Evolutionary conservation across 257 asterid species (phyloP), one percentile per base, ranked within the genome.

Genomic region (Solanum habrochaites): DNA sequence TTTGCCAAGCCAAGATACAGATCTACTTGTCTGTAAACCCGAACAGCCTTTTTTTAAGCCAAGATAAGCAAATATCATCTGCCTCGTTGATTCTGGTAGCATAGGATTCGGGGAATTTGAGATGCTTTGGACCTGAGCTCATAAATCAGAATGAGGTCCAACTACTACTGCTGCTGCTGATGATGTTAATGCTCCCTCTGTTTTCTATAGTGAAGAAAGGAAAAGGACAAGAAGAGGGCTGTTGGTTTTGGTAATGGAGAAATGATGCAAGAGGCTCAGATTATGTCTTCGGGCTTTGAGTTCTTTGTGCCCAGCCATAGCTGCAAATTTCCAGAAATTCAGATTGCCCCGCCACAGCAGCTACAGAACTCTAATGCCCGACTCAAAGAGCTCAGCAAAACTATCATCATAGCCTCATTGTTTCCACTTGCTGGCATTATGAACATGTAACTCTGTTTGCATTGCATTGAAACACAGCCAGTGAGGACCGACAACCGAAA

Each of bases 251-350:
- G 23, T n/a, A n/a, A 42, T 42, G 35, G 14, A 13, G 83, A n/a
- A 77, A 77, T 25, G 39, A 77, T 42, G 83, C 62, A 42, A n/a
- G 69, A 86, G 84, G 88, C 88, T 52, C 74, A 86, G 88, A 37
- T 47, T 77, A 42, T 42, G 83, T n/a, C 47, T 12, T n/a, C 39
- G 83, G 60, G 39, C 39, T 13, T 77, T 77, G 83, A 75, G n/a
- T 75, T 75, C 60, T 75, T 42, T 12, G n/a, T 31, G 31, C 37
- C 37, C 37, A 13, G 60, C 39, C 83, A 77, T 25, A 16, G 83
- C 83, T 42, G 62, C 60, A 43, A 6, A 77, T 77, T 77, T 29
- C 35, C 60, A 42, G 83, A 40, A 12, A 42, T 42, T 77, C 37
- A 42, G 13, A 47, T 75, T 75, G 83, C 83, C 83, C 58, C 1